A percentile compares a stretch with the other conserved stretches of the same genome.
Evolutionary conservation across 345 rosid species (phyloP).

Genomic region (Boechera divaricarpa): DNA sequence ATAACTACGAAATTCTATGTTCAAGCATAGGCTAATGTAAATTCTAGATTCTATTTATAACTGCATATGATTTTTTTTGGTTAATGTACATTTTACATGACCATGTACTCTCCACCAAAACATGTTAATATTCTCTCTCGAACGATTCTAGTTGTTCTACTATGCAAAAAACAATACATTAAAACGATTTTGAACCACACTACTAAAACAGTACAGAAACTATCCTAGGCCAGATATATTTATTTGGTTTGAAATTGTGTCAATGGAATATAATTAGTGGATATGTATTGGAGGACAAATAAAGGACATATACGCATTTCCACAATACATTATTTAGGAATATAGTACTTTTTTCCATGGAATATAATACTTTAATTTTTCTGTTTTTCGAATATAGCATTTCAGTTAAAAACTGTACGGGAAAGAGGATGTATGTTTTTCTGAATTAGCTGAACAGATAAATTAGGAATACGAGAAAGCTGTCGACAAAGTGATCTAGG

Average conservation of each 20-base stretch:
- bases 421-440: conserved; percentile 33
- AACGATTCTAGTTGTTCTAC: neutral
- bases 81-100: neutral
- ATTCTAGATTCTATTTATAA: no score
- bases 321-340: neutral
- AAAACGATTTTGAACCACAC: no score
- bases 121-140: neutral
- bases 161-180: no score
- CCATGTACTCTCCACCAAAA: no score
- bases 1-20: no score
- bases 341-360: neutral
- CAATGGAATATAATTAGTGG: conserved; percentile 26
- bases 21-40: no score
- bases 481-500: conserved; percentile 48
- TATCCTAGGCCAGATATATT: neutral
- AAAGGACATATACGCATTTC: conserved; percentile 2
- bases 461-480: conserved; percentile 48
- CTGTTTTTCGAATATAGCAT: conserved; percentile 1
- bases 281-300: neutral
- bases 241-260: conserved; percentile 1
- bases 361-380: conserved; percentile 6
- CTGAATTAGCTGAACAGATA: conserved; percentile 24
- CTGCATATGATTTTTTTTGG: no score
- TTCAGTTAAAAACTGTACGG: conserved; percentile 19
- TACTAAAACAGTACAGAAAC: neutral